A percentile compares a stretch with the other conserved stretches of the same genome.
Evolutionary conservation across 2,329 filamentous ascomycete species (phyloP).

Genomic region (Hyphodiscus sp.): DNA sequence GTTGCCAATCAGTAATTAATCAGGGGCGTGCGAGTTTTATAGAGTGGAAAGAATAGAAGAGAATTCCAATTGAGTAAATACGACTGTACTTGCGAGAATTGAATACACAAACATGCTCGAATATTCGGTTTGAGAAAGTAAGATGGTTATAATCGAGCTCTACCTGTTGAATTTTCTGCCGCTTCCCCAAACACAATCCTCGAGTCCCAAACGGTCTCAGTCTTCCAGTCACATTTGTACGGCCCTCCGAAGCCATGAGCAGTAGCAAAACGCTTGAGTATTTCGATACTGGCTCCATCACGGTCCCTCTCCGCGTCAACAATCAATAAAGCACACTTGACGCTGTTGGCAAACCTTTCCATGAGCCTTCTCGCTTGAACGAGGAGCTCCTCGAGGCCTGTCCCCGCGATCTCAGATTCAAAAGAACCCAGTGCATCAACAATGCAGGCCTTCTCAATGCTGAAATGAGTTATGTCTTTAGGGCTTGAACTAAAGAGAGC

Average conservation of each 20-base stretch:
- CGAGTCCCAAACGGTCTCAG: background rate
- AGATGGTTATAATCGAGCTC: background rate
- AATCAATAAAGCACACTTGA: constrained; percentile 29
- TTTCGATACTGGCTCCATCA: constrained; percentile 13
- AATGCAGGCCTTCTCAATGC: constrained; percentile 12
- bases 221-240: background rate
- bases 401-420: constrained; percentile 8
- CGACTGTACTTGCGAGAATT: background rate
- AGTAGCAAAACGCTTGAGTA: background rate
- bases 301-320: constrained; percentile 30
- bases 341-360: constrained; percentile 27
- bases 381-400: constrained; percentile 26
- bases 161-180: background rate
- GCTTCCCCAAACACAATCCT: background rate
- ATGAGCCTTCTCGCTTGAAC: constrained; percentile 28
- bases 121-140: background rate
- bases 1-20: background rate
- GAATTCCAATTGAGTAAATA: background rate
- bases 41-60: too few species aligned
- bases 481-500: constrained; percentile 8
- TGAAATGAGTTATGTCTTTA: background rate
- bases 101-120: background rate
- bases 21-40: too few species aligned
- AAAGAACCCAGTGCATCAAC: constrained; percentile 4
- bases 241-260: background rate